phyloP scores from a whole-genome alignment of 208 protist species.

The Leishmania major region DNA sequence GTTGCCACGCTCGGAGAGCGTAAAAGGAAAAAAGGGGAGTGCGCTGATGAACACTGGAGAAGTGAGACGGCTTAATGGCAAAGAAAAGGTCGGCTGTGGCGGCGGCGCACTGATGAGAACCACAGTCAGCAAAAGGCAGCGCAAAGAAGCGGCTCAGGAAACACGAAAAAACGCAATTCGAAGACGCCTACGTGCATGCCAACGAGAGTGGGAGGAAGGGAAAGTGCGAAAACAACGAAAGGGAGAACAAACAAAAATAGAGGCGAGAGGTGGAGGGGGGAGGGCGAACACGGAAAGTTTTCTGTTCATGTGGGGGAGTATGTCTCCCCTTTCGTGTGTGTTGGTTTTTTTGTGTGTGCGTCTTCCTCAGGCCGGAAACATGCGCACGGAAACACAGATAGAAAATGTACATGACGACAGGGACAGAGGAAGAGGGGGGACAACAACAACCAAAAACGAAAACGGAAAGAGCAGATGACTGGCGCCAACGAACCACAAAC shows the following conservation, averaged over 20 bases:
- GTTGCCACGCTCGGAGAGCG: too few relatives aligned
- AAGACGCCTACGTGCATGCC: not conserved
- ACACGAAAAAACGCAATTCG: not conserved
- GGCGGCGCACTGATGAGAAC: not conserved
- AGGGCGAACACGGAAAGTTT: not conserved
- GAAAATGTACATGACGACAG: not conserved
- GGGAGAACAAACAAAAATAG: not conserved
- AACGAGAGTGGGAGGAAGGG: not conserved
- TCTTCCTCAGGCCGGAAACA: not conserved
- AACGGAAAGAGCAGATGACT: not conserved
- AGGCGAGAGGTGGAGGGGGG: not conserved
- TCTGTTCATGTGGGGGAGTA: not conserved
- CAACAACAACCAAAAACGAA: not conserved
- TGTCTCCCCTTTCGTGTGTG: not conserved
- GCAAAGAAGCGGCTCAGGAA: not conserved
- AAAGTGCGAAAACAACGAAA: not conserved
- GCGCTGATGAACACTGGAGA: not conserved
- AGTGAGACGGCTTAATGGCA: not conserved
- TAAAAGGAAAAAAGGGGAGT: not conserved
- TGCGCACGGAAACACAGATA: too few relatives aligned
- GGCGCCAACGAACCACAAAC: not conserved
- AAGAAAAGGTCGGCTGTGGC: not conserved
- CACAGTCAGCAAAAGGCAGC: not conserved
- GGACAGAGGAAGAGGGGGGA: not conserved
- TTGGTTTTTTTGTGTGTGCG: slow-evolving; percentile 2